Evolutionary conservation across 306 rosid species (phyloP), one percentile per base, ranked within the genome.

Genomic region (Cucurbita moschata): DNA sequence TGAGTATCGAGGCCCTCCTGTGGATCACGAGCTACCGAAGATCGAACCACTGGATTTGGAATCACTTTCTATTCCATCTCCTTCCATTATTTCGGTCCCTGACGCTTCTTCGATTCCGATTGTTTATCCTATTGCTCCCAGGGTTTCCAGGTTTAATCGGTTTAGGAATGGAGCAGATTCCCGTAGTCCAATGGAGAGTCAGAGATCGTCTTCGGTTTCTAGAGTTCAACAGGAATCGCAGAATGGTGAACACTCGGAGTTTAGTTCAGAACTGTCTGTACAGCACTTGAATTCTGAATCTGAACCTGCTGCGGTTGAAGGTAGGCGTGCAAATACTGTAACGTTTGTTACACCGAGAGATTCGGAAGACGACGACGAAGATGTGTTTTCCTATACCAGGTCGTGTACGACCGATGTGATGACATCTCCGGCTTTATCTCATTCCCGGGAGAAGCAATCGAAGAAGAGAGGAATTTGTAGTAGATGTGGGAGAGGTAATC

Each of bases 1-100:
- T 30, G 96, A 89, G 61, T 91, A 91, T 63, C 86, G 43, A 15
- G 97, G 97, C 5, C 91, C 97, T 54, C 96, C 90, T 1, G 80
- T 91, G 52, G 56, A 81, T 8, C 85, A 89, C 71, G 93, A 91
- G 3, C 85, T 89, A 18, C 97, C 97, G 0, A 79, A 23, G 56
- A 90, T 86, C 60, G 93, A 91, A 85, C 97, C 97, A 1, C 78
- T 91, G 2, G 79, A 84, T 74, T 35, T 87, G 60, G 80, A 73
- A 5, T 51, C 86, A 4, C 74, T 59, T 65, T 73, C 88, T 43
- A 46, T 84, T 38, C 82, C 75, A 5, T 68, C 78, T 75, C 71
- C 80, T 52, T 80, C 90, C 4, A 7, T 75, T 8, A 70, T 61
- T 51, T 79, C 97, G 60, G 85, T 39, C 59, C 80, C 87, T 35